Conservation (phyloP, 2,329 filamentous ascomycete genomes). For the Xylariaceae sp. region DNA sequence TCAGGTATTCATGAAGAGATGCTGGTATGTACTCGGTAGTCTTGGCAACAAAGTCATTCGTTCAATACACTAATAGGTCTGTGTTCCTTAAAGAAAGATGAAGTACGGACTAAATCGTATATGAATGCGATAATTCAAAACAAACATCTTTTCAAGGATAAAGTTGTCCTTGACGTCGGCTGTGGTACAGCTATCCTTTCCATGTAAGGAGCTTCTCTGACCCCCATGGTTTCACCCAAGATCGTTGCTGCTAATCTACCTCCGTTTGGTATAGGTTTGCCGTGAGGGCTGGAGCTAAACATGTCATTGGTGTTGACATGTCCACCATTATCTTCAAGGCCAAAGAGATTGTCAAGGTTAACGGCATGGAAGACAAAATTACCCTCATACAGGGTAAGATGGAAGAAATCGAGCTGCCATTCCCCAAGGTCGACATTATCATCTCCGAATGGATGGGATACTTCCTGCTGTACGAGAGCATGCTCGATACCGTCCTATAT, state of each 20-base stretch:
- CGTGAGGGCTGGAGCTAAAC: slow-evolving; percentile 92
- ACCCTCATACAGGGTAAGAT: slow-evolving; percentile 99
- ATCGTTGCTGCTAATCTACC: slow-evolving; percentile 15
- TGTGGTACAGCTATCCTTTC: slow-evolving; percentile 97
- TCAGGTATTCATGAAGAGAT: slow-evolving; percentile 96
- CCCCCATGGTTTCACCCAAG: neutral
- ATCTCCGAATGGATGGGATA: slow-evolving; percentile 99
- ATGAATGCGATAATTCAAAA: slow-evolving; percentile 98
- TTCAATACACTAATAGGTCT: slow-evolving; percentile 32
- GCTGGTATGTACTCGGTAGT: slow-evolving; percentile 71
- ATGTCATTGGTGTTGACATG: slow-evolving; percentile 99
- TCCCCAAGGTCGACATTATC: slow-evolving; percentile 97
- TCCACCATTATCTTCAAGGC: slow-evolving; percentile 99
- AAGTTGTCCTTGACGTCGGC: slow-evolving; percentile 91
- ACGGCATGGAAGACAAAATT: slow-evolving; percentile 94
- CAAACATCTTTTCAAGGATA: slow-evolving; percentile 85
- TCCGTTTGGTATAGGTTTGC: slow-evolving; percentile 74
- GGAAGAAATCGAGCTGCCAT: slow-evolving; percentile 95
- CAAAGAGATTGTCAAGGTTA: slow-evolving; percentile 88
- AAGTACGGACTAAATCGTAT: slow-evolving; percentile 95
- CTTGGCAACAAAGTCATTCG: slow-evolving; percentile 23
- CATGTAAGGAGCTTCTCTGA: slow-evolving; percentile 69
- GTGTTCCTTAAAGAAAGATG: slow-evolving; percentile 77
- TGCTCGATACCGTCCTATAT: slow-evolving; percentile 98
- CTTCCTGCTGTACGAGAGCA: slow-evolving; percentile 97